Conservation (phyloP, 1,284 basidiomycete genomes). For the Sporisorium scitamineum region DNA sequence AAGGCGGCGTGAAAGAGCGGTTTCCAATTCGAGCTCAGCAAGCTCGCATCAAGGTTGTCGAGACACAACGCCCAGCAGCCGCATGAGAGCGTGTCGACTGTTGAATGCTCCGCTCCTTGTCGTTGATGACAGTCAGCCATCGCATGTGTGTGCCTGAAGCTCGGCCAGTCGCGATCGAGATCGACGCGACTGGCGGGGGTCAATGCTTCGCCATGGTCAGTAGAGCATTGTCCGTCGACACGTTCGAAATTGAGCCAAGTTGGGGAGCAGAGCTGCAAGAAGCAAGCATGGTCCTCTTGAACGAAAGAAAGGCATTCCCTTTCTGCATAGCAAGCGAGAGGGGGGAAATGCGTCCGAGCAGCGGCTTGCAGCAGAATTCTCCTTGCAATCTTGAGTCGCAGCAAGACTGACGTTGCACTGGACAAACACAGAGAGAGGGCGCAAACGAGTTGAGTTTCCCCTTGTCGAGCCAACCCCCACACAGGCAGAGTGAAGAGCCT, state of each 20-base stretch:
- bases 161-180: background rate
- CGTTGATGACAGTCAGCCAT: background rate
- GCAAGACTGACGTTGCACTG: background rate
- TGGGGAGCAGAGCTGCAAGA: background rate
- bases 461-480: conserved; percentile 8
- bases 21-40: conserved; percentile 23
- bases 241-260: background rate
- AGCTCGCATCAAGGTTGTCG: conserved; percentile 11
- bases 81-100: background rate
- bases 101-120: background rate
- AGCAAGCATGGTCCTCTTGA: background rate
- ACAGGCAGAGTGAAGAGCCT: background rate
- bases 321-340: background rate
- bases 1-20: background rate
- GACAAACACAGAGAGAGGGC: background rate
- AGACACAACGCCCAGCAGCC: conserved; percentile 5
- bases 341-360: background rate
- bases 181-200: background rate
- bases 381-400: conserved; percentile 4
- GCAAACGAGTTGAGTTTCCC: conserved; percentile 13
- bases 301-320: background rate
- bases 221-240: background rate
- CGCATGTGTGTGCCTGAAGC: background rate
- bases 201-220: background rate
- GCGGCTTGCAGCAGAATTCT: conserved; percentile 13